phyloP scores from a whole-genome alignment of 1,139 yeast genomes.

The Pichia terricola region DNA sequence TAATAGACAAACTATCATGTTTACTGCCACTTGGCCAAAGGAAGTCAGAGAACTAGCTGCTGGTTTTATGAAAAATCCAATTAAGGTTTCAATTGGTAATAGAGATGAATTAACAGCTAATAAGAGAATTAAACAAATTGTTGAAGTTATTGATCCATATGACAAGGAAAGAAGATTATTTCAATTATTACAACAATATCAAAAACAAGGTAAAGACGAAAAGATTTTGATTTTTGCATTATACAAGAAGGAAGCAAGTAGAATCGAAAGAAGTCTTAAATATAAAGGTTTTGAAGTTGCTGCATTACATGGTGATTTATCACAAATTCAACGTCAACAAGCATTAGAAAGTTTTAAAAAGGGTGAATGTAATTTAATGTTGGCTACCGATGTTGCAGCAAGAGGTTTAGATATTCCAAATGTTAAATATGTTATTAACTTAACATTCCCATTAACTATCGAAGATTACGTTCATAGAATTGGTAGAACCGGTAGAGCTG shows the following conservation, averaged over 20 bases:
- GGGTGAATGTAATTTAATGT: constrained; percentile 65
- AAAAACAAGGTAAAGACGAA: constrained; percentile 53
- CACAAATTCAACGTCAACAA: constrained; percentile 84
- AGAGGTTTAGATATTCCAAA: constrained; percentile 97
- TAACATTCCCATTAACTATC: constrained; percentile 94
- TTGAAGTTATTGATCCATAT: constrained; percentile 82
- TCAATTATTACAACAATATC: constrained; percentile 66
- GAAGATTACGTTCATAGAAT: constrained; percentile 98
- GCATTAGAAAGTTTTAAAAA: constrained; percentile 80
- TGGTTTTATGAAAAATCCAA: constrained; percentile 73
- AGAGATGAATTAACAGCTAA: constrained; percentile 91
- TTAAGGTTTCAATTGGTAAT: constrained; percentile 87
- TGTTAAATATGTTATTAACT: constrained; percentile 89
- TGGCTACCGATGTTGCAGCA: constrained; percentile 99
- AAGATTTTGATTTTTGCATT: constrained; percentile 87
- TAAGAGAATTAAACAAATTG: constrained; percentile 85
- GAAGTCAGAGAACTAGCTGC: constrained; percentile 90
- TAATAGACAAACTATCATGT: constrained; percentile 75
- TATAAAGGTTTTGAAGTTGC: constrained; percentile 74
- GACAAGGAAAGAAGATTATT: constrained; percentile 72
- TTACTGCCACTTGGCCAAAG: constrained; percentile 84
- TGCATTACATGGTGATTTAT: constrained; percentile 92
- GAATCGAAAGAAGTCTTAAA: constrained; percentile 70
- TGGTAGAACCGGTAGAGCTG: constrained; percentile 99
- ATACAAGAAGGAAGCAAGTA: constrained; percentile 91